These are phyloP conservation scores for Amborella trichopoda DNA, from an alignment of 164 flowering plant genomes.

Conservation along the genomic window DNA sequence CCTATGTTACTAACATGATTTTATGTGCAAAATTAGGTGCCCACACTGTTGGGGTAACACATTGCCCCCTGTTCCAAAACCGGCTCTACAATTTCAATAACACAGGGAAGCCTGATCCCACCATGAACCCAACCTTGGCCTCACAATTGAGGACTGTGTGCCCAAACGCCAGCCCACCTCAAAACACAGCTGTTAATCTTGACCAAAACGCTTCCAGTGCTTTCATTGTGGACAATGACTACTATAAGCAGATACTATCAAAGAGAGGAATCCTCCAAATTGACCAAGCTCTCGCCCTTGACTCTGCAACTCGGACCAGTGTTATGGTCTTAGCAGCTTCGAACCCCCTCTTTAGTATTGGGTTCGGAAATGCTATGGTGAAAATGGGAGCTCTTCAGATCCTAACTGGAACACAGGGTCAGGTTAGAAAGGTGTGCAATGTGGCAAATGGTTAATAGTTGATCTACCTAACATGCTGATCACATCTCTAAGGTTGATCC, in stretches of 20 bases:
- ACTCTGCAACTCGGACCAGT: background rate
- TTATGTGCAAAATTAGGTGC: too few relatives aligned
- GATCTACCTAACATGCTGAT: too few relatives aligned
- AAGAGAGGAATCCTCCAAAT: slow-evolving; percentile 6
- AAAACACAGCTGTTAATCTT: slow-evolving; percentile 14
- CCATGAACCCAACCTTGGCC: slow-evolving; percentile 6
- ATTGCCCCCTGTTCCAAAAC: slow-evolving; percentile 10
- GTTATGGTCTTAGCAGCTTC: slow-evolving; percentile 4
- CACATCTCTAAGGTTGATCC: too few relatives aligned
- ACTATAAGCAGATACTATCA: background rate
- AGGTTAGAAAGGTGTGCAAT: slow-evolving; percentile 9
- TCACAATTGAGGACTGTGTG: slow-evolving; percentile 14
- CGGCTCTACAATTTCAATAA: slow-evolving; percentile 16
- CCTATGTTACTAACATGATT: too few relatives aligned
- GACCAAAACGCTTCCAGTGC: slow-evolving; percentile 21
- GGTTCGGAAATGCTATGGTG: too few relatives aligned
- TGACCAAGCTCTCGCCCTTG: slow-evolving; percentile 6
- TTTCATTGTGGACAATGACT: background rate
- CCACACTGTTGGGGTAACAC: slow-evolving; percentile 16
- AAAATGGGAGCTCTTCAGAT: slow-evolving; percentile 8
- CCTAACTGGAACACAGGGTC: slow-evolving; percentile 3
- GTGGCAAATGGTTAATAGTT: too few relatives aligned
- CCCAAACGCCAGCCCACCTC: background rate
- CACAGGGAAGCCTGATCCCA: slow-evolving; percentile 14
- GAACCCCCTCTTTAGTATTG: too few relatives aligned